phyloP scores from a whole-genome alignment of 176 grass and related monocot genomes.

The Alopecurus myosuroides region DNA sequence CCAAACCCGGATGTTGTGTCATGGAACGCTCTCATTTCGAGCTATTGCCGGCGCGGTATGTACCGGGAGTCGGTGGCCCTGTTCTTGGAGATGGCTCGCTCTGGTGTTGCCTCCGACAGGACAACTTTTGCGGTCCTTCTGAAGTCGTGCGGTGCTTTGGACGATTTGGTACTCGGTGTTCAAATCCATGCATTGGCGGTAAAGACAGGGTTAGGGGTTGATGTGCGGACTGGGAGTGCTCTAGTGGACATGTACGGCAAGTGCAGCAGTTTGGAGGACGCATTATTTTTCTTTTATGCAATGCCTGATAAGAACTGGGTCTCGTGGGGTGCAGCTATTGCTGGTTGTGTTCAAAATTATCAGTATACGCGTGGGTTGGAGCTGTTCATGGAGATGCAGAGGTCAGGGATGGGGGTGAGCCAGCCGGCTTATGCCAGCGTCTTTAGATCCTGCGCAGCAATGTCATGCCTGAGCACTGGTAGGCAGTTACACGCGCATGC shows the following conservation, averaged over 20 bases:
- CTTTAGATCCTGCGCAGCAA: conserved; percentile 65
- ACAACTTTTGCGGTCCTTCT: conserved; percentile 63
- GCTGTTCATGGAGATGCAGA: conserved; percentile 78
- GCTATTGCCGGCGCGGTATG: conserved; percentile 38
- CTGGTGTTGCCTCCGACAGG: conserved; percentile 25
- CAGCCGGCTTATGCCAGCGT: conserved; percentile 77
- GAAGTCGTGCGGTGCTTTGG: conserved; percentile 57
- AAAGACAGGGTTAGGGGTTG: conserved; percentile 53
- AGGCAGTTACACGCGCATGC: conserved; percentile 69
- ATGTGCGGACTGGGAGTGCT: conserved; percentile 53
- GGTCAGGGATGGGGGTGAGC: conserved; percentile 48
- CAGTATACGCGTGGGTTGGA: conserved; percentile 38
- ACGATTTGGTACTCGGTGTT: conserved; percentile 41
- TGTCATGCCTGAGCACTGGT: conserved; percentile 35
- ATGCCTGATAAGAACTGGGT: conserved; percentile 81
- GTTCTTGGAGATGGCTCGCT: conserved; percentile 51
- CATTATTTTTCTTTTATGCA: conserved; percentile 49
- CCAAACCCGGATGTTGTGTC: conserved; percentile 59
- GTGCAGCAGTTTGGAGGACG: conserved; percentile 56
- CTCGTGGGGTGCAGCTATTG: conserved; percentile 64
- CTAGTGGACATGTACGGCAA: conserved; percentile 94
- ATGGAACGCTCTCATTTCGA: conserved; percentile 60
- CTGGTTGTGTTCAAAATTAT: conserved; percentile 67
- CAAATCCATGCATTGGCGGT: conserved; percentile 54
- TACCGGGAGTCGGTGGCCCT: conserved; percentile 35